Percentiles rank a stretch among this genome's conserved stretches.
Conservation (phyloP, 305 asterid species). For the Caryopteris hybrid region DNA sequence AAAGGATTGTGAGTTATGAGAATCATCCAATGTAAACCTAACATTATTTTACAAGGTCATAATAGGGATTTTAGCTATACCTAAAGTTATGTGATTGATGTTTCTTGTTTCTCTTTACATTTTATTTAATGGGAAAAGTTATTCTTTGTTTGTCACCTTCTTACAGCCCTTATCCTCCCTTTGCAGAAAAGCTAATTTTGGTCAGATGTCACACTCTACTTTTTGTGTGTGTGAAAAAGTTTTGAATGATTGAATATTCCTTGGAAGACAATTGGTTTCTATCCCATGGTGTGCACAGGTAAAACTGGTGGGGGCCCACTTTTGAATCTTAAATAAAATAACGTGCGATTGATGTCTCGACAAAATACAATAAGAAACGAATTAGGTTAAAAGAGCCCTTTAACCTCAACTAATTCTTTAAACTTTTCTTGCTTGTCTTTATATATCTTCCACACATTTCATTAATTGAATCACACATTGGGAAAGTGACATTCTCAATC, state of each 20-base stretch:
- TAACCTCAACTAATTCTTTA: conserved; percentile 16
- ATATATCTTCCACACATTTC: background rate
- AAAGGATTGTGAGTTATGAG: too few relatives aligned
- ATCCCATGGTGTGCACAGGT: conserved; percentile 4
- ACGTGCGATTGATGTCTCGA: background rate
- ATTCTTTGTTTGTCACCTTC: conserved; percentile 19
- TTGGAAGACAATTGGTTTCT: conserved; percentile 15
- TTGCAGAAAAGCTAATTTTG: background rate
- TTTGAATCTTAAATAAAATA: background rate
- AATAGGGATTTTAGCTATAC: too few relatives aligned
- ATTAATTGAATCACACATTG: background rate
- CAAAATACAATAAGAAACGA: background rate
- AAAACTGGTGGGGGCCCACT: conserved; percentile 7
- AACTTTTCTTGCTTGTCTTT: conserved; percentile 19
- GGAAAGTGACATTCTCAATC: background rate
- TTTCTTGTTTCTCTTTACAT: background rate
- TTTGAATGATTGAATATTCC: conserved; percentile 26
- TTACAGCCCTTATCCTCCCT: background rate
- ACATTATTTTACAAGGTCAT: too few relatives aligned
- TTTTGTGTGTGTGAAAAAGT: conserved; percentile 15
- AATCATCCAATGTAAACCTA: too few relatives aligned
- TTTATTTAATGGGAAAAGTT: background rate
- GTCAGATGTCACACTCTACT: conserved; percentile 16
- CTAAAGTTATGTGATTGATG: too few relatives aligned
- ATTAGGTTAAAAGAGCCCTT: conserved; percentile 23